A percentile compares a stretch with the other conserved stretches of the same genome.
Conservation (phyloP, 2,329 filamentous ascomycete genomes). For the Ophiostoma himal-ulmi region DNA sequence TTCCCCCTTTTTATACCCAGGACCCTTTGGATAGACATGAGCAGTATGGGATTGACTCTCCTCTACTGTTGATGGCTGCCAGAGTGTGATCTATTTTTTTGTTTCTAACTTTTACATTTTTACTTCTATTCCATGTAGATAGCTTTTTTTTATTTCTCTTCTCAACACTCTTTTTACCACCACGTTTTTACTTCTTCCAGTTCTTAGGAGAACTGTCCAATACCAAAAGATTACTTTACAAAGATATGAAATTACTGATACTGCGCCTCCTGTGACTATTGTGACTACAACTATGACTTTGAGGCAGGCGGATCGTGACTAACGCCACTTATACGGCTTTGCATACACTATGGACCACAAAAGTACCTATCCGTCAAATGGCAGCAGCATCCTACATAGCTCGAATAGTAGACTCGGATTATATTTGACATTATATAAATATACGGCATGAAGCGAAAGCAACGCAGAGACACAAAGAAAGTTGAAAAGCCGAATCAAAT, state of each 20-base stretch:
- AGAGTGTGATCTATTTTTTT: neutral
- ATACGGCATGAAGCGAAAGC: too few species aligned
- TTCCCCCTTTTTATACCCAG: conserved; percentile 10
- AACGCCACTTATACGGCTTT: neutral
- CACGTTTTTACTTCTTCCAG: neutral
- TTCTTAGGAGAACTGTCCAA: neutral
- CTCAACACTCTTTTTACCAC: conserved; percentile 10
- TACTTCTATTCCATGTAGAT: neutral
- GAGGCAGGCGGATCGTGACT: neutral
- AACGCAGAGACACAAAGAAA: neutral
- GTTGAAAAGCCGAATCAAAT: neutral
- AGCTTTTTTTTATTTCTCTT: conserved; percentile 14
- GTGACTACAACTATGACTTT: neutral
- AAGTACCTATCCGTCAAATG: neutral
- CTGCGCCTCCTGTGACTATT: neutral
- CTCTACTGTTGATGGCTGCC: neutral
- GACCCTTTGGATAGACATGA: neutral
- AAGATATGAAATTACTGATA: neutral
- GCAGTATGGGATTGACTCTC: conserved; percentile 3
- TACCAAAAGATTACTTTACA: neutral
- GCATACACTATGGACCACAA: neutral
- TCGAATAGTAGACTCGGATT: too few species aligned
- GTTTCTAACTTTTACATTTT: neutral
- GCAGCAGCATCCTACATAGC: too few species aligned
- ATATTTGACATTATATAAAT: too few species aligned